phyloP scores from a whole-genome alignment of 768 basidiomycete species.

The Boletus coccyginus region DNA sequence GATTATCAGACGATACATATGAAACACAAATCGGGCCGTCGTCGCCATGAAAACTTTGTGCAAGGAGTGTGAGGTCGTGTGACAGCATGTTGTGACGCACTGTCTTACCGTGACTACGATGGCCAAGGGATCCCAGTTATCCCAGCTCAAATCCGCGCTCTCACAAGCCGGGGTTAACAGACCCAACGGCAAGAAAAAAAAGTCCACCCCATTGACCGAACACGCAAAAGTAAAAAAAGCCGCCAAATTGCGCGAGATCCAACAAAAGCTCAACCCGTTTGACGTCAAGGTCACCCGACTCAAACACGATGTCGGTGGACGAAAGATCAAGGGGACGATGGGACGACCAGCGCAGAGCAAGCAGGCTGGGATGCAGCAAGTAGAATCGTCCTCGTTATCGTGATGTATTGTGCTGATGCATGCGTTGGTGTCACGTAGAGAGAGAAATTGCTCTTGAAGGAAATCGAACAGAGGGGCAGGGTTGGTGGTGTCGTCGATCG shows the following conservation, averaged over 20 bases:
- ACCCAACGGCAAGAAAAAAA: slow-evolving; percentile 65
- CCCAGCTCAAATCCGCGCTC: slow-evolving; percentile 86
- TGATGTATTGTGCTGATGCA: slow-evolving; percentile 4
- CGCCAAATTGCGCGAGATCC: slow-evolving; percentile 78
- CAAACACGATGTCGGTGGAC: slow-evolving; percentile 90
- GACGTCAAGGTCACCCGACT: slow-evolving; percentile 90
- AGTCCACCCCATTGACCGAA: slow-evolving; percentile 53
- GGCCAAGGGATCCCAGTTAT: slow-evolving; percentile 83
- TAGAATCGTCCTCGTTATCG: slow-evolving; percentile 33
- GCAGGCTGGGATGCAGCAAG: slow-evolving; percentile 88
- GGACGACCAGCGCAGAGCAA: slow-evolving; percentile 88
- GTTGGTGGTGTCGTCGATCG: slow-evolving; percentile 90
- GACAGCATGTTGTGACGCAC: slow-evolving; percentile 1
- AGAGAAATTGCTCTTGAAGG: slow-evolving; percentile 84
- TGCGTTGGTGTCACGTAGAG: slow-evolving; percentile 45
- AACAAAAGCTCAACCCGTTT: slow-evolving; percentile 87
- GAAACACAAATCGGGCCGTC: too few species aligned
- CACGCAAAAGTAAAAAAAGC: slow-evolving; percentile 82
- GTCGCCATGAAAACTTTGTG: too few species aligned
- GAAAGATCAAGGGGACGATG: slow-evolving; percentile 76
- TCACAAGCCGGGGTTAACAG: slow-evolving; percentile 75
- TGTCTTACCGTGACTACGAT: neutral
- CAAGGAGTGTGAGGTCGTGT: neutral
- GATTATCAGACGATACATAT: too few species aligned
- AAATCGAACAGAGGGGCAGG: slow-evolving; percentile 76